Evolutionary conservation across 2,329 filamentous ascomycete species (phyloP).

Genomic region (Colletotrichum aenigma): DNA sequence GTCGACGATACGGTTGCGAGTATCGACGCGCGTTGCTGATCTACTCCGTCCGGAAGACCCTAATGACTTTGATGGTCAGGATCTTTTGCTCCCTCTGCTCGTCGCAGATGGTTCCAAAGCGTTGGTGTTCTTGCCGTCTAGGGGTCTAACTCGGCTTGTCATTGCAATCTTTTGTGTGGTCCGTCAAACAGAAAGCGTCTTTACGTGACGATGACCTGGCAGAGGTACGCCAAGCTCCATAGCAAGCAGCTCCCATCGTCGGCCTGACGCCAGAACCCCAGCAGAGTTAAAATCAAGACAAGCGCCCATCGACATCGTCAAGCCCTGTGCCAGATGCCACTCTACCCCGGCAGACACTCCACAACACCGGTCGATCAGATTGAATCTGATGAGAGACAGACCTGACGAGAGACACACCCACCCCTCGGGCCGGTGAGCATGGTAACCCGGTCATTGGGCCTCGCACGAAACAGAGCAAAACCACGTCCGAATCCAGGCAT

Average conservation of each 20-base stretch:
- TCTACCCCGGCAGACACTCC: background rate
- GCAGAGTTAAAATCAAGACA: background rate
- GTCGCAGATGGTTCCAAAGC: background rate
- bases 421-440: background rate
- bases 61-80: background rate
- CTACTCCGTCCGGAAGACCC: background rate
- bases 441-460: background rate
- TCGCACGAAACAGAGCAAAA: background rate
- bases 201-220: background rate
- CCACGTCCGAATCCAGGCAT: background rate
- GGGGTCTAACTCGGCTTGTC: background rate
- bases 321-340: background rate
- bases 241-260: background rate
- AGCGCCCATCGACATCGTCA: background rate
- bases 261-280: background rate
- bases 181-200: accelerated
- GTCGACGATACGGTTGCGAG: background rate
- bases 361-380: background rate
- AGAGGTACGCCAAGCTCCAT: background rate
- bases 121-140: background rate
- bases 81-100: background rate
- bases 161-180: background rate
- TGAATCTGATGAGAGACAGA: background rate
- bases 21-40: background rate
- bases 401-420: background rate